Conservation (phyloP, 1,284 basidiomycete species). For the Calocybe gambosa region DNA sequence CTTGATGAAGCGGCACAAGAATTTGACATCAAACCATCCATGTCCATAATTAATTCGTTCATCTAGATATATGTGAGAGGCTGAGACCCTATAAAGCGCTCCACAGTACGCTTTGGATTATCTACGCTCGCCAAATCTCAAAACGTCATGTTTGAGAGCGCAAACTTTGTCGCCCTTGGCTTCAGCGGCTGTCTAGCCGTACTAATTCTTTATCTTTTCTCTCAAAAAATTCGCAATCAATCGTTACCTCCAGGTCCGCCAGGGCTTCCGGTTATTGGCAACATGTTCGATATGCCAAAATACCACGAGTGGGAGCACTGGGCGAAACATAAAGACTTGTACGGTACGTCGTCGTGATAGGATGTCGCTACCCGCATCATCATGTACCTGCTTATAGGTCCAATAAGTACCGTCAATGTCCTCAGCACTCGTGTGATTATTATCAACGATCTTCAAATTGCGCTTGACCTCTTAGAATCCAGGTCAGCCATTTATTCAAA, state of each 20-base stretch:
- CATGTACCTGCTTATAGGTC: conserved; percentile 4
- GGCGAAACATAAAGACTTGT: conserved; percentile 14
- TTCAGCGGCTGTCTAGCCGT: conserved; percentile 4
- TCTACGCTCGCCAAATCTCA: no score
- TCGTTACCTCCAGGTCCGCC: conserved; percentile 7
- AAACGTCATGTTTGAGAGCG: conserved; percentile 7
- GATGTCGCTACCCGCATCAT: no score
- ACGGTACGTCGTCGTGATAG: conserved; percentile 5
- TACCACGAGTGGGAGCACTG: conserved; percentile 13
- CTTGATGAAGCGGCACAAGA: no score
- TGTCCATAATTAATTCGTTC: no score
- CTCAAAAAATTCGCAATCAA: conserved; percentile 5
- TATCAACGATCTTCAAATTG: conserved; percentile 14
- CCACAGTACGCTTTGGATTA: no score
- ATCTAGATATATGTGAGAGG: no score
- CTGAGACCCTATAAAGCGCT: no score
- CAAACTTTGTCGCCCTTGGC: conserved; percentile 6
- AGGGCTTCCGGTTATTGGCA: conserved; percentile 10
- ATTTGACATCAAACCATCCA: no score
- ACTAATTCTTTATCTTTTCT: conserved; percentile 7
- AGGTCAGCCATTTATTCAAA: conserved; percentile 16
- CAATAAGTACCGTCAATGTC: conserved; percentile 14
- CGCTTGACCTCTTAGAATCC: conserved; percentile 13
- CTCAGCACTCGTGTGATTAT: conserved; percentile 12
- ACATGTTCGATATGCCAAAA: conserved; percentile 15